Evolutionary conservation across 192 early-diverging fungal species (phyloP).

Genomic region (Physocladia obscura): DNA sequence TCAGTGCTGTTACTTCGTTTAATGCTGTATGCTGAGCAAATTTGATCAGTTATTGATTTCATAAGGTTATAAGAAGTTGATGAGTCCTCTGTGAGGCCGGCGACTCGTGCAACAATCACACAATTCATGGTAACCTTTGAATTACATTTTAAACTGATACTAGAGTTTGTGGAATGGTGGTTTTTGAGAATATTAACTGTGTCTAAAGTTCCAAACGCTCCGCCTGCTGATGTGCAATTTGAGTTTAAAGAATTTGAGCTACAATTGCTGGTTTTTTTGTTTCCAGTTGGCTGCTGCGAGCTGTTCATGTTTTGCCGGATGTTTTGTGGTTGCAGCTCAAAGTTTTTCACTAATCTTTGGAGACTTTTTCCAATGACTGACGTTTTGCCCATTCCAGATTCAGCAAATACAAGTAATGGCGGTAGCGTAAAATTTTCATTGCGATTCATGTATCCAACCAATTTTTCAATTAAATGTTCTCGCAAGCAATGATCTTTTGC

Average conservation of each 20-base stretch:
- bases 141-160: too few relatives aligned
- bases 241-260: too few relatives aligned
- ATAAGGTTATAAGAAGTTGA: neutral
- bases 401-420: slow-evolving; percentile 11
- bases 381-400: slow-evolving; percentile 19
- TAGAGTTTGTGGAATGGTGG: too few relatives aligned
- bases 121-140: too few relatives aligned
- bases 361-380: slow-evolving; percentile 11
- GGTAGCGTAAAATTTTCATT: slow-evolving; percentile 2
- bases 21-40: slow-evolving; percentile 18
- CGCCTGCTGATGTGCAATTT: too few relatives aligned
- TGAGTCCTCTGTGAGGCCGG: slow-evolving; percentile 16
- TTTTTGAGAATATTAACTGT: too few relatives aligned
- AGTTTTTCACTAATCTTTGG: slow-evolving; percentile 13
- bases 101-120: slow-evolving; percentile 17
- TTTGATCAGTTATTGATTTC: slow-evolving; percentile 24
- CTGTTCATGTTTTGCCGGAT: too few relatives aligned
- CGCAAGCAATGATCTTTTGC: slow-evolving; percentile 19
- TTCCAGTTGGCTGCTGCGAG: too few relatives aligned
- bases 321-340: too few relatives aligned
- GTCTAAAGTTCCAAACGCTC: too few relatives aligned
- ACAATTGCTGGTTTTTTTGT: too few relatives aligned
- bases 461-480: slow-evolving; percentile 21
- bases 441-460: slow-evolving; percentile 6
- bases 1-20: neutral